Evolutionary conservation across 2,329 filamentous ascomycete genomes (phyloP).

Genomic region (Nothophoma quercina): DNA sequence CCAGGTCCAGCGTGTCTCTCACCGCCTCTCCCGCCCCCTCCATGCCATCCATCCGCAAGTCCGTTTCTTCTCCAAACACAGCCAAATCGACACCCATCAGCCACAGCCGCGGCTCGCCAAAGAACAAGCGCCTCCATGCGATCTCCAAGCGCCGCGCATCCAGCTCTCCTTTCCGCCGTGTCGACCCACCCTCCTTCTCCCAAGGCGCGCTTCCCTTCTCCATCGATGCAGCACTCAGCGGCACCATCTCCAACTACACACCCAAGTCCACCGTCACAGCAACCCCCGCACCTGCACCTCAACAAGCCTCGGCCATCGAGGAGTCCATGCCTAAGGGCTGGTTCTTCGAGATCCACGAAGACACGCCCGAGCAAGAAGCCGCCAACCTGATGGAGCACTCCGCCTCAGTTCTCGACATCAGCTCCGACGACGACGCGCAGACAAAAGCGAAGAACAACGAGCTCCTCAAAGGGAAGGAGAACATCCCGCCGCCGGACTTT

Average conservation of each 20-base stretch:
- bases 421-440: constrained; percentile 80
- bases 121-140: constrained; percentile 72
- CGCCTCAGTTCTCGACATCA: constrained; percentile 86
- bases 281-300: constrained; percentile 50
- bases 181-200: constrained; percentile 73
- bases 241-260: constrained; percentile 71
- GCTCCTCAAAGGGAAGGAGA: constrained; percentile 82
- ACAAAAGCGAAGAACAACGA: constrained; percentile 63
- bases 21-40: constrained; percentile 35
- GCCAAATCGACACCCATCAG: constrained; percentile 54
- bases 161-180: constrained; percentile 67
- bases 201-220: constrained; percentile 72
- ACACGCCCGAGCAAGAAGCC: constrained; percentile 88
- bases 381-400: constrained; percentile 93
- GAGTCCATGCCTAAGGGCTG: constrained; percentile 68
- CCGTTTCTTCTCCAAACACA: constrained; percentile 52
- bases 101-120: constrained; percentile 76
- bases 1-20: constrained; percentile 31
- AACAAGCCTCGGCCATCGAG: constrained; percentile 50
- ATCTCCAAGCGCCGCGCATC: constrained; percentile 72
- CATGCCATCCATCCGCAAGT: constrained; percentile 46
- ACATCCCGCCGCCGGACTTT: constrained; percentile 74
- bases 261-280: constrained; percentile 51
- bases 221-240: constrained; percentile 81
- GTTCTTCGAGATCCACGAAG: constrained; percentile 95